phyloP scores from a whole-genome alignment of 495 filamentous ascomycete species.

The Zalerion maritima region DNA sequence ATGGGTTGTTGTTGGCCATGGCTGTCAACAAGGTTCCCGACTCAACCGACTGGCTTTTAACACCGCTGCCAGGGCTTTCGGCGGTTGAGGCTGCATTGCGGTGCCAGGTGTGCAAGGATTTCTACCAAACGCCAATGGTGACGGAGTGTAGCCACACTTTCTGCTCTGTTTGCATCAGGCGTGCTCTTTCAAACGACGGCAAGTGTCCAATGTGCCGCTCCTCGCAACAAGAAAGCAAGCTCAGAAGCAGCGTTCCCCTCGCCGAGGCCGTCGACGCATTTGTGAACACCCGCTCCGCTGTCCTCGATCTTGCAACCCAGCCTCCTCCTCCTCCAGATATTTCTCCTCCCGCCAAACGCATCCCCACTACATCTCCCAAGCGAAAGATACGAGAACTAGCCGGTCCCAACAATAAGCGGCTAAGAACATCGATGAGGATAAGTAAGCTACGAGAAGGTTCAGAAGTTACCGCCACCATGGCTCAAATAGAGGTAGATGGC shows the following conservation, averaged over 20 bases:
- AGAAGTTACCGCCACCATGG: conserved; percentile 20
- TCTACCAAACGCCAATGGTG: conserved; percentile 83
- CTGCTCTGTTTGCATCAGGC: conserved; percentile 86
- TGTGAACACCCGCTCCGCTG: conserved; percentile 40
- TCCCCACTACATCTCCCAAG: no score
- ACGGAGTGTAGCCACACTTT: conserved; percentile 94
- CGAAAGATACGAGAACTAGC: no score
- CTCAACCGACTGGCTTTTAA: conserved; percentile 86
- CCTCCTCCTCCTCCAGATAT: no score
- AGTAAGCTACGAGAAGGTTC: conserved; percentile 23
- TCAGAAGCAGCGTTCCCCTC: conserved; percentile 70
- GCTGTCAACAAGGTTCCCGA: conserved; percentile 53
- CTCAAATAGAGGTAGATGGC: conserved; percentile 18
- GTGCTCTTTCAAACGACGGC: conserved; percentile 62
- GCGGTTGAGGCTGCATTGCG: conserved; percentile 74
- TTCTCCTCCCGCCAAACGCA: no score
- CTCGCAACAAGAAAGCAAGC: conserved; percentile 62
- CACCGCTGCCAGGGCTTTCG: conserved; percentile 54
- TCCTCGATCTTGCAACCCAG: conserved; percentile 46
- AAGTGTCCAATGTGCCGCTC: conserved; percentile 76
- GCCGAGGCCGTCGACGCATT: conserved; percentile 79
- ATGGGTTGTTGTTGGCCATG: conserved; percentile 12
- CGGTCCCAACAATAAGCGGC: conserved; percentile 27
- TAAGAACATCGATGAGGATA: conserved; percentile 28
- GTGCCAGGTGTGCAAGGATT: conserved; percentile 96